Conservation (phyloP, 208 protist genomes). For the Wallacemonas sp. region DNA sequence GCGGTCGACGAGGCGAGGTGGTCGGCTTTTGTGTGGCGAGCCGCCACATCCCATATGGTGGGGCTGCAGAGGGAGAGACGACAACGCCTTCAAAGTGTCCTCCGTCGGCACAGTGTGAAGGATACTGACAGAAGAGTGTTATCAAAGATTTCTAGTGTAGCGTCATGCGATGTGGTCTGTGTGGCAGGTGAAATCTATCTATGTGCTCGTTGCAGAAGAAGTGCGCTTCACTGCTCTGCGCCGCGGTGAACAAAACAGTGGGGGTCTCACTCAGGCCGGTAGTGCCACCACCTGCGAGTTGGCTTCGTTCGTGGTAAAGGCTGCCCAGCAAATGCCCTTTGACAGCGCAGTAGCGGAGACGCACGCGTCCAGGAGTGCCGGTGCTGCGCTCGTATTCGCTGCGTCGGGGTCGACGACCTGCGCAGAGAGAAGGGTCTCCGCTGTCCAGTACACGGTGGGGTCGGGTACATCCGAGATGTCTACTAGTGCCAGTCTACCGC, state of each 20-base stretch:
- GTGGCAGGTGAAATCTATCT: constrained; percentile 5
- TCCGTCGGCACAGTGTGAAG: too few relatives aligned
- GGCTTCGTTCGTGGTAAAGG: constrained; percentile 24
- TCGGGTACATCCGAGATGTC: constrained; percentile 45
- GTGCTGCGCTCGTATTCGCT: neutral
- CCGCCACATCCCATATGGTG: too few relatives aligned
- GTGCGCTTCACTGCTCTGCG: too few relatives aligned
- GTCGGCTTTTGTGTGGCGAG: too few relatives aligned
- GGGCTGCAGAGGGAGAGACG: too few relatives aligned
- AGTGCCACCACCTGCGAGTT: constrained; percentile 42
- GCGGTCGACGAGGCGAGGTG: too few relatives aligned
- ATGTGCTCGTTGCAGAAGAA: neutral
- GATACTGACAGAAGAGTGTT: too few relatives aligned
- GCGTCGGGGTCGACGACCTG: neutral
- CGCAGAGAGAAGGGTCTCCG: constrained; percentile 26
- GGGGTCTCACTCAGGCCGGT: constrained; percentile 15
- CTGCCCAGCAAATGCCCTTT: constrained; percentile 37
- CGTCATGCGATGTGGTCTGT: too few relatives aligned
- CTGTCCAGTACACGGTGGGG: constrained; percentile 46
- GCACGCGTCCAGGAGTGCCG: constrained; percentile 17
- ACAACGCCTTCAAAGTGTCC: too few relatives aligned
- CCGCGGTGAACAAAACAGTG: too few relatives aligned
- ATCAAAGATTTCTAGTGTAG: too few relatives aligned
- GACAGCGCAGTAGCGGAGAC: constrained; percentile 33
- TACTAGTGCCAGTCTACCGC: constrained; percentile 39